phyloP scores from a whole-genome alignment of 106 monocot species.

The Chionographis japonica region DNA sequence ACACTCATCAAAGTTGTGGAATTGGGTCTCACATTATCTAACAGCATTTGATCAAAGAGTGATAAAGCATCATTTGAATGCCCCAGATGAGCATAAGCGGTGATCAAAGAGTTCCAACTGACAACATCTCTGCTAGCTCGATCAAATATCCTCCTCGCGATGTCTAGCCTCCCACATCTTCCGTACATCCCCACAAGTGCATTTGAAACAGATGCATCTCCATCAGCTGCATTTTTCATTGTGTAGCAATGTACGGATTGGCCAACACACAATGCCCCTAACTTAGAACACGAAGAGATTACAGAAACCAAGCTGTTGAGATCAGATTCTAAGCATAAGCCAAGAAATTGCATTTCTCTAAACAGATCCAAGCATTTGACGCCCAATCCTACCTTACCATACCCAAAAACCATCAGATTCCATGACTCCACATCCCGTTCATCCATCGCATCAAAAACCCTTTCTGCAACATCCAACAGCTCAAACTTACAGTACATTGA shows the following conservation, averaged over 20 bases:
- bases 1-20: conserved; percentile 40
- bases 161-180: conserved; percentile 35
- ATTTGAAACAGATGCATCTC: conserved; percentile 35
- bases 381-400: conserved; percentile 38
- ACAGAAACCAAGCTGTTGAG: conserved; percentile 35
- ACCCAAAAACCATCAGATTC: conserved; percentile 52
- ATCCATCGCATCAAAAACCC: conserved; percentile 21
- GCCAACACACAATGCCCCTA: conserved; percentile 35
- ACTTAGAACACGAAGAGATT: conserved; percentile 49
- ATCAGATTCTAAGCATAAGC: conserved; percentile 3
- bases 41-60: conserved; percentile 64
- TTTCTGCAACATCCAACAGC: conserved; percentile 26
- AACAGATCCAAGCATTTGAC: conserved; percentile 50
- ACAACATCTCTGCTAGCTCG: conserved; percentile 35
- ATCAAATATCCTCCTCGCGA: conserved; percentile 45
- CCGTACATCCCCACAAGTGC: conserved; percentile 64
- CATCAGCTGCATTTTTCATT: conserved; percentile 31
- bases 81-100: conserved; percentile 35
- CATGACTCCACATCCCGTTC: conserved; percentile 37
- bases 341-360: conserved; percentile 47
- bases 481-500: conserved; percentile 59
- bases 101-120: conserved; percentile 68
- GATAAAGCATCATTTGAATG: conserved; percentile 39
- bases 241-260: conserved; percentile 53
- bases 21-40: conserved; percentile 40